phyloP scores from a whole-genome alignment of 2,329 filamentous ascomycete species.

The Didymella pomorum region DNA sequence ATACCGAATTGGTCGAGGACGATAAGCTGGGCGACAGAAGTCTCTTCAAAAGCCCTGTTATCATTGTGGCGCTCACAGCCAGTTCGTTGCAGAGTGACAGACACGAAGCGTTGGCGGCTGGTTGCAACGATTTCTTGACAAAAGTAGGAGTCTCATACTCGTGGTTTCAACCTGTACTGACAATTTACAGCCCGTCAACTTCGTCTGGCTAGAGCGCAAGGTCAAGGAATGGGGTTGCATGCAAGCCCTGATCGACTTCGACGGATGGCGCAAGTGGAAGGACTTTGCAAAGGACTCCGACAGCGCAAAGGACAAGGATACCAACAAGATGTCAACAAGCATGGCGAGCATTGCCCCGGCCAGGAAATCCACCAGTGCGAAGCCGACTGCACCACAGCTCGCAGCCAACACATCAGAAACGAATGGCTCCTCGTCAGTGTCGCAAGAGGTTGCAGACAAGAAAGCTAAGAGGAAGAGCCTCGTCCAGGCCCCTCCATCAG shows the following conservation, averaged over 20 bases:
- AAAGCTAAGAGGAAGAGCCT: constrained; percentile 46
- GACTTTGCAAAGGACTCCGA: constrained; percentile 65
- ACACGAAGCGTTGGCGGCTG: constrained; percentile 91
- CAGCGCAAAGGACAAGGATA: constrained; percentile 46
- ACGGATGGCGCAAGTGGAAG: constrained; percentile 98
- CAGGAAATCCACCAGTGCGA: constrained; percentile 26
- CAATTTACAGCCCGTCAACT: constrained; percentile 81
- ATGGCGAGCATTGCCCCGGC: constrained; percentile 43
- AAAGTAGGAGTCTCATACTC: constrained; percentile 67
- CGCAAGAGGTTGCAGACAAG: constrained; percentile 38
- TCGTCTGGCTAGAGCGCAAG: constrained; percentile 95
- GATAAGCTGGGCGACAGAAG: constrained; percentile 71
- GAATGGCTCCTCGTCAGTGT: constrained; percentile 30
- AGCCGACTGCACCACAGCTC: constrained; percentile 25
- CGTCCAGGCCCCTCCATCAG: constrained; percentile 34
- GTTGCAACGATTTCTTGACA: constrained; percentile 97
- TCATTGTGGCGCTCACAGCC: constrained; percentile 95
- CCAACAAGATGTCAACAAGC: constrained; percentile 46
- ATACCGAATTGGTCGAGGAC: constrained; percentile 60
- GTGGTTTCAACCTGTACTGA: constrained; percentile 27
- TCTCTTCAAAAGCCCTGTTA: constrained; percentile 94
- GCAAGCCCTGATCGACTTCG: constrained; percentile 98
- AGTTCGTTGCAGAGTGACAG: constrained; percentile 94
- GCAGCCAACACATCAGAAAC: constrained; percentile 29
- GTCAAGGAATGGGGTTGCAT: constrained; percentile 99